These are phyloP conservation scores for Xerocomus spinulosus DNA, from an alignment of 768 basidiomycete genomes.

Conservation along the genomic window DNA sequence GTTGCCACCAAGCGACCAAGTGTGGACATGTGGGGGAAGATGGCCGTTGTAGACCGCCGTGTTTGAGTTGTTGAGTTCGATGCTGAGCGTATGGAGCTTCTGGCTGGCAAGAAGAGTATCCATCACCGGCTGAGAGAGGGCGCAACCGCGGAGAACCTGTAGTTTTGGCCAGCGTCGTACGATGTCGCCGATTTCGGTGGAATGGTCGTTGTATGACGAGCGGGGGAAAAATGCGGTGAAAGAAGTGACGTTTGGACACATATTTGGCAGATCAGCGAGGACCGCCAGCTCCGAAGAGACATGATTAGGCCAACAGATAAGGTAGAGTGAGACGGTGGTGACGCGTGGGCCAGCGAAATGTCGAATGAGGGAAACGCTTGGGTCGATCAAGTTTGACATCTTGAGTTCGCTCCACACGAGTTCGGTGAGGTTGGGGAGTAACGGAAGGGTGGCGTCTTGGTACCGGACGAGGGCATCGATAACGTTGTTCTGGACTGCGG, in stretches of 20 bases:
- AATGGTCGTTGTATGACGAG: conserved; percentile 26
- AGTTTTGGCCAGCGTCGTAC: conserved; percentile 19
- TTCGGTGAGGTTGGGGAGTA: conserved; percentile 25
- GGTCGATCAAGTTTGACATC: conserved; percentile 20
- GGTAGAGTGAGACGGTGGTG: conserved; percentile 17
- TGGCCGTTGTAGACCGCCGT: conserved; percentile 17
- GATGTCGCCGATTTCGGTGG: conserved; percentile 22
- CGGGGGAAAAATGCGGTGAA: conserved; percentile 26
- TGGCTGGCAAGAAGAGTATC: conserved; percentile 10
- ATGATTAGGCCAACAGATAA: conserved; percentile 25
- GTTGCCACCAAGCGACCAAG: conserved; percentile 22
- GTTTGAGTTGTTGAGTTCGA: conserved; percentile 26
- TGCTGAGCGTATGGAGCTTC: conserved; percentile 18
- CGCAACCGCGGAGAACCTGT: conserved; percentile 14
- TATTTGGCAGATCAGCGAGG: conserved; percentile 15
- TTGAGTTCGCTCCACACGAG: conserved; percentile 25
- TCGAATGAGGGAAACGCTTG: conserved; percentile 22
- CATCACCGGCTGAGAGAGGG: conserved; percentile 21
- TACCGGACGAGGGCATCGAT: conserved; percentile 14
- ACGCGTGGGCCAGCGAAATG: conserved; percentile 22
- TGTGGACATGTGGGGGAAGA: conserved; percentile 16
- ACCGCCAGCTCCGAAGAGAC: conserved; percentile 18
- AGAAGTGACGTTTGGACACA: conserved; percentile 25
- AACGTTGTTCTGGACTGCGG: conserved; percentile 14
- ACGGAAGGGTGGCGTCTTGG: conserved; percentile 10